Base-by-base conservation (phyloP, 2,329 filamentous ascomycete species). In the Fonsecaea erecta region DNA sequence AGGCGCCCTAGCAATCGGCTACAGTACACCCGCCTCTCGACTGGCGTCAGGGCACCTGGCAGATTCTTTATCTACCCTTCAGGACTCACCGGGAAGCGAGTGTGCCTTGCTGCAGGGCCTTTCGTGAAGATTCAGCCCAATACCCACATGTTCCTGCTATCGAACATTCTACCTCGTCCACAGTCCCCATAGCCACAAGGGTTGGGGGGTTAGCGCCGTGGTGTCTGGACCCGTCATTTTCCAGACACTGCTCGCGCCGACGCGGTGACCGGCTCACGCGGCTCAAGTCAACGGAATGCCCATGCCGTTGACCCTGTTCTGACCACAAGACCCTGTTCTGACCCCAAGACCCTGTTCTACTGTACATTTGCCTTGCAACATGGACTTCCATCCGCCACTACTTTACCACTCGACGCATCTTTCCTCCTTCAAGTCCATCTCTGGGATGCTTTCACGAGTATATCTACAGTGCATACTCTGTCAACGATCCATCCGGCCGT, bases 111-210 rank as follows among this genome's bases (percentile, higher is more conserved):
- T 26, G 51, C 21, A 52, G 51, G 51, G 51, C 16, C 51, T 28
- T 53, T 54, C 52, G 12, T 54, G 52, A 54, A 54, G 52, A 54
- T 54, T 30, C 16, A 54, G 52, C 26, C 26, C 26, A 32, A 34
- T 54, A 54, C 26, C 52, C 52, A 54, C 52, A 54, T 8, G 24
- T 54, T 30, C 52, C 52, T 54, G 24, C 51, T 53, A 53, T 53
- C 51, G 51, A 52, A 52, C 48, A 52, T 52, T 52, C 48, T 52
- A 52, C 51, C 51, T 53, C 51, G 51, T 53, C 24, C 21, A 53
- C 24, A 32, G 52, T 54, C 26, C 52, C 52, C 52, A 54, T 26
- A 54, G 52, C 52, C 52, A 54, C 52, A 32, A 54, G 52, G 52
- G 52, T 11, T 30, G 35, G 48, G 24, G 52, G 24, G 28, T 54